phyloP scores from a whole-genome alignment of 83 land plant genomes.

The Isoetes engelmannii region DNA sequence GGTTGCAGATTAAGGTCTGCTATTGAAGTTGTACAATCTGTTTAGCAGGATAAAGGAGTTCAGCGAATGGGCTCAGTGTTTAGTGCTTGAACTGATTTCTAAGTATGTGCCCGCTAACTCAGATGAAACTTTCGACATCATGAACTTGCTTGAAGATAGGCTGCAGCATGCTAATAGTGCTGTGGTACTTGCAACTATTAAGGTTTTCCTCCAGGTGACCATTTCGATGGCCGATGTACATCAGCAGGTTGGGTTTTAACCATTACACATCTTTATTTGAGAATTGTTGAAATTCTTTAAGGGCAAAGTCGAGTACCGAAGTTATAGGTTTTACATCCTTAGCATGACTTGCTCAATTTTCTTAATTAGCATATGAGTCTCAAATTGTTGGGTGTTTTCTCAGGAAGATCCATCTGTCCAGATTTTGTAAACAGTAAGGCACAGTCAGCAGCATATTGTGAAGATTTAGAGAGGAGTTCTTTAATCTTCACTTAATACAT shows the following conservation, averaged over 20 bases:
- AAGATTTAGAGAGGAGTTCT: too few species aligned
- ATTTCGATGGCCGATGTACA: constrained; percentile 98
- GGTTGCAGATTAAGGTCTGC: neutral
- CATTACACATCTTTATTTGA: too few species aligned
- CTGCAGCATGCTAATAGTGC: constrained; percentile 99
- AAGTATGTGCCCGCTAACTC: constrained; percentile 81
- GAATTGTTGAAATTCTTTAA: too few species aligned
- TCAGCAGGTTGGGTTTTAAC: constrained; percentile 59
- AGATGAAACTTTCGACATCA: constrained; percentile 91
- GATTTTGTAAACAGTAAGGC: too few species aligned
- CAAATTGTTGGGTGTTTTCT: too few species aligned
- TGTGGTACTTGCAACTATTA: constrained; percentile 91
- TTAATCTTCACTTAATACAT: too few species aligned
- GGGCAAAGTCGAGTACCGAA: too few species aligned
- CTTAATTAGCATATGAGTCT: too few species aligned
- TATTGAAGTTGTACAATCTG: neutral
- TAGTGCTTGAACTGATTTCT: constrained; percentile 75
- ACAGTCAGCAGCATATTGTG: too few species aligned
- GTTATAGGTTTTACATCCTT: too few species aligned
- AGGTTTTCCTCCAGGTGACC: constrained; percentile 85
- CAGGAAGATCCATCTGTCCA: too few species aligned
- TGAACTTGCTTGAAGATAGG: constrained; percentile 96
- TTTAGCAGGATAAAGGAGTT: constrained; percentile 87
- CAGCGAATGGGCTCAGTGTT: constrained; percentile 98
- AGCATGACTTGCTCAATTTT: too few species aligned